Percentiles rank a stretch among this genome's conserved stretches.
These are phyloP conservation scores for Dalechampia spathulata DNA, from an alignment of 441 rosid species.

Conservation along the genomic window DNA sequence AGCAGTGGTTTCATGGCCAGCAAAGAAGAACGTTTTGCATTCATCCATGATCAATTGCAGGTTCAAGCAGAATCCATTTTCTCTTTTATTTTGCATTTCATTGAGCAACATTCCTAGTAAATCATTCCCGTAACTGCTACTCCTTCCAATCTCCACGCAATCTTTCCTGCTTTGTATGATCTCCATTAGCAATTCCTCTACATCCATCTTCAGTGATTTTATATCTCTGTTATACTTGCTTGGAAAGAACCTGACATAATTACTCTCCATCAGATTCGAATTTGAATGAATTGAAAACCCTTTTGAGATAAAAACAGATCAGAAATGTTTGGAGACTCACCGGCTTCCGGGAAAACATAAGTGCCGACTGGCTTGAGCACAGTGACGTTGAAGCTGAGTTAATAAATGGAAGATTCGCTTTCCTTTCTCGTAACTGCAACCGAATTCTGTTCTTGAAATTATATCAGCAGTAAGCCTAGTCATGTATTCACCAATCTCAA, in stretches of 20 bases:
- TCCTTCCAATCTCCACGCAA: constrained; percentile 68
- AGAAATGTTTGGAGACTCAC: constrained; percentile 27
- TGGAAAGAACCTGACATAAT: constrained; percentile 77
- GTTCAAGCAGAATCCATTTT: constrained; percentile 34
- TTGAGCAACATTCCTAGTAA: constrained; percentile 71
- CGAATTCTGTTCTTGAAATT: constrained; percentile 86
- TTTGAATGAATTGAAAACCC: background rate
- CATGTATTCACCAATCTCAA: constrained; percentile 79
- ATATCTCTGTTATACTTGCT: constrained; percentile 80
- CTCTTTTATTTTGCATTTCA: constrained; percentile 54
- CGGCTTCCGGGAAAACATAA: constrained; percentile 88
- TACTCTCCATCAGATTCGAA: no score
- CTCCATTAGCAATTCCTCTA: constrained; percentile 71
- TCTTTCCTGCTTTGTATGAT: constrained; percentile 73
- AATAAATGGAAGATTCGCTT: constrained; percentile 61
- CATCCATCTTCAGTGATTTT: constrained; percentile 65
- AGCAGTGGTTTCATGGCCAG: constrained; percentile 94
- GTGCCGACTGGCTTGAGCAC: constrained; percentile 73
- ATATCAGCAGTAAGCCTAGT: constrained; percentile 71
- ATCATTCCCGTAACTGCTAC: constrained; percentile 74
- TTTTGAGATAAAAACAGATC: background rate
- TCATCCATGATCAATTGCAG: constrained; percentile 93
- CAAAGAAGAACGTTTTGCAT: constrained; percentile 93
- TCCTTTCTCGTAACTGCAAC: constrained; percentile 67
- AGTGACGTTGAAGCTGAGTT: constrained; percentile 54